These are phyloP conservation scores for Saccharomycopsis guyanensis DNA, from an alignment of 805 yeast genomes.

Conservation along the genomic window DNA sequence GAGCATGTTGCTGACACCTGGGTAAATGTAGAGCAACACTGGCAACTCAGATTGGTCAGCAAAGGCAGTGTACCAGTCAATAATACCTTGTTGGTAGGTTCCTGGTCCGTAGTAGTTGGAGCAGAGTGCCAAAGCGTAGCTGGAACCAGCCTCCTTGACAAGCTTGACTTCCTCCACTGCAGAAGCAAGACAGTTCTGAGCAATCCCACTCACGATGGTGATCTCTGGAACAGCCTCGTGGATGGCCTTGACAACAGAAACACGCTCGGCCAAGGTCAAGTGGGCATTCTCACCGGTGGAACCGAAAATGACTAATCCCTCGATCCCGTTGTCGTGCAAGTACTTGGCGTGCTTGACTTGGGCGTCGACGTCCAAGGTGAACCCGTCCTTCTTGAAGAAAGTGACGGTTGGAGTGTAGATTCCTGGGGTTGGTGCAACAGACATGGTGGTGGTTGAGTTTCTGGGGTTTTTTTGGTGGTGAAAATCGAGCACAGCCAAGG, in stretches of 20 bases:
- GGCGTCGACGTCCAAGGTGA: slow-evolving; percentile 37
- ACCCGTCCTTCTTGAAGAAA: slow-evolving; percentile 38
- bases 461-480: not conserved
- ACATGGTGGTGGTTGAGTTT: not conserved
- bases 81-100: slow-evolving; percentile 38
- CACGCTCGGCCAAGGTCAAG: slow-evolving; percentile 39
- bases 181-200: slow-evolving; percentile 38
- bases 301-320: slow-evolving; percentile 43
- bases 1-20: slow-evolving; percentile 37
- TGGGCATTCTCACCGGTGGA: slow-evolving; percentile 52
- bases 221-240: slow-evolving; percentile 34
- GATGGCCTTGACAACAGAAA: slow-evolving; percentile 28
- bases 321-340: slow-evolving; percentile 37
- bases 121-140: slow-evolving; percentile 35
- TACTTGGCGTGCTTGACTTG: slow-evolving; percentile 38
- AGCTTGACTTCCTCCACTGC: slow-evolving; percentile 34
- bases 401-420: slow-evolving; percentile 50
- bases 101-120: slow-evolving; percentile 42
- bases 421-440: slow-evolving; percentile 29
- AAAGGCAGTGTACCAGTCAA: slow-evolving; percentile 35
- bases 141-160: slow-evolving; percentile 33
- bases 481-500: not conserved
- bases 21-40: slow-evolving; percentile 35
- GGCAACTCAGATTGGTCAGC: slow-evolving; percentile 35
- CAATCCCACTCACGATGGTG: slow-evolving; percentile 43